Base-by-base conservation (phyloP, 352 stramenopile species). In the Phytophthora pisi region DNA sequence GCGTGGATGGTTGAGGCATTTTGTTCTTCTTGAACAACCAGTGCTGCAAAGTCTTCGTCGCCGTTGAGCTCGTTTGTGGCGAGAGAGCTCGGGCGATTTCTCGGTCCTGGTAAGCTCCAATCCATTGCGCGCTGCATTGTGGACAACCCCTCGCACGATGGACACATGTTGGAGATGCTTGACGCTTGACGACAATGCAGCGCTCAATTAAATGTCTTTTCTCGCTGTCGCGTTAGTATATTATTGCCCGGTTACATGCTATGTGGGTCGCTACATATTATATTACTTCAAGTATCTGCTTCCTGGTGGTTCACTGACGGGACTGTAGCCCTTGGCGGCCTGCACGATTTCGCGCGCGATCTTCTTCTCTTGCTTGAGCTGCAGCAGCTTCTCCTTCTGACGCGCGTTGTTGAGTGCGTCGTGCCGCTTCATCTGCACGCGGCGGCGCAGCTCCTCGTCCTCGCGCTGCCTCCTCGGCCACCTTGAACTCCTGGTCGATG, bases 401-500 rank as follows among this genome's bases (percentile, higher is more conserved):
- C 84, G 74, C 0, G 83, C 84, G n/a, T 93, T 69, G 28, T 96
- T 85, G 2, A 97, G 78, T 5, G 88, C 86, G 31, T 95, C 80
- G 61, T 96, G 88, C 9, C 92, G 86, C 72, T 96, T 96, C 54
- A 92, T 75, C 58, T 97, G 90, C 51, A 97, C 89, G 20, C 90
- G 87, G 26, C 92, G 84, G 28, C 88, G 85, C 56, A 97, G 86
- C 56, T 97, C 88, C 20, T 95, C 79, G 54, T 97, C 92, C 57
- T 98, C 92, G 20, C 81, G 84, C 46, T 91, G 75, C 76, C 38
- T 90, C 83, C 67, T 98, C 91, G 0, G 91, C 92, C 42, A 91
- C 67, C 52, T 90, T 91, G 69, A 98, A 97, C 63, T 97, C 91
- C 68, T 97, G 90, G 74, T 97, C 90, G 54, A 97, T 96, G 46